Percentiles rank a stretch among this genome's conserved stretches.
Conservation (phyloP, 495 filamentous ascomycete species). For the Apiosordaria backusii region DNA sequence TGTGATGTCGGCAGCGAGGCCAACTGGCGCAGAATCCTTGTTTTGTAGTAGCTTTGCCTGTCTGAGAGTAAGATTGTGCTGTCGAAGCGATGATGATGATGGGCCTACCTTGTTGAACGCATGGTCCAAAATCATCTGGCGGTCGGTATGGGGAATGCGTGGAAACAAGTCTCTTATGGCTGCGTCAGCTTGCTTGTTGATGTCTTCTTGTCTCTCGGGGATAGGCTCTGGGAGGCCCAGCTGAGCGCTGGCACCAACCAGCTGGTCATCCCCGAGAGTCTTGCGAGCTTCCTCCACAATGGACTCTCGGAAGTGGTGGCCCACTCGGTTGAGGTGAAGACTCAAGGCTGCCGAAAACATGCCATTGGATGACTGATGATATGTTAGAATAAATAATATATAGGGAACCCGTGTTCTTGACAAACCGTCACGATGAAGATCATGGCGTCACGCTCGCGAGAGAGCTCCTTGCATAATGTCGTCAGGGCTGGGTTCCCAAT, state of each 20-base stretch:
- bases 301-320: conserved; percentile 64
- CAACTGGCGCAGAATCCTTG: conserved; percentile 53
- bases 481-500: conserved; percentile 74
- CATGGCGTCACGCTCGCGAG: conserved; percentile 60
- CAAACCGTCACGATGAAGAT: conserved; percentile 79
- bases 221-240: conserved; percentile 47
- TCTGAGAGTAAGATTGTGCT: conserved; percentile 7
- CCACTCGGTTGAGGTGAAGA: conserved; percentile 66
- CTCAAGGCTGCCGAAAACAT: conserved; percentile 19
- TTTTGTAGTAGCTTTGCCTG: conserved; percentile 31
- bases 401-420: conserved; percentile 21
- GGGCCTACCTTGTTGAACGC: conserved; percentile 75
- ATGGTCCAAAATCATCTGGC: conserved; percentile 70
- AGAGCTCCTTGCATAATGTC: conserved; percentile 72
- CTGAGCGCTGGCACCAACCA: conserved; percentile 18
- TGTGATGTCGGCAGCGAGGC: conserved; percentile 60
- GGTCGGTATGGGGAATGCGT: conserved; percentile 73
- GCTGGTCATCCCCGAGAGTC: conserved; percentile 25
- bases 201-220: conserved; percentile 56
- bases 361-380: conserved; percentile 13
- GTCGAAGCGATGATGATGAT: neutral
- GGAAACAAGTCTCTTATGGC: conserved; percentile 81
- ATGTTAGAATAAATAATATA: neutral
- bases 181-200: conserved; percentile 68
- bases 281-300: conserved; percentile 50